These are phyloP conservation scores for Monilinia polystroma DNA, from an alignment of 2,329 filamentous ascomycete species.

Conservation along the genomic window DNA sequence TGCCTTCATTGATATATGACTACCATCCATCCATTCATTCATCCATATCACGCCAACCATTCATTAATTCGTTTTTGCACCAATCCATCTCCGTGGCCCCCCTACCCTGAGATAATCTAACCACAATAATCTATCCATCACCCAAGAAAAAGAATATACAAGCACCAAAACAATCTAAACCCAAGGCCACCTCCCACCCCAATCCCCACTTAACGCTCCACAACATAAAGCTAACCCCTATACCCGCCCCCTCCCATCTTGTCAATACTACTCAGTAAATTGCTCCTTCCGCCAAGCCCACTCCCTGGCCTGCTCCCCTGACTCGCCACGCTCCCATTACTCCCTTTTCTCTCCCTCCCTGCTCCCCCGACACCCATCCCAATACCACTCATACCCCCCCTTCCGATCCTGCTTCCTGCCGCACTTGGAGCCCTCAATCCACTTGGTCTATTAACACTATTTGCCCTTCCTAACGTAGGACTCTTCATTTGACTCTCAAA, in stretches of 20 bases:
- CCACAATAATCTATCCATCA: constrained; percentile 7
- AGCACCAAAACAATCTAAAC: constrained; percentile 13
- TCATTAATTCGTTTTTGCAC: constrained; percentile 20
- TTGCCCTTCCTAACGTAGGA: constrained; percentile 44
- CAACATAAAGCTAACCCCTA: neutral
- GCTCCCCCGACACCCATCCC: constrained; percentile 22
- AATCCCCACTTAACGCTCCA: neutral
- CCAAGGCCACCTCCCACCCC: neutral
- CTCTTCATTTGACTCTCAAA: constrained; percentile 32
- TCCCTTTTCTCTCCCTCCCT: constrained; percentile 28
- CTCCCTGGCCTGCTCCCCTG: constrained; percentile 35
- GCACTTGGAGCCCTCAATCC: constrained; percentile 60
- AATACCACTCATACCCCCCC: constrained; percentile 35
- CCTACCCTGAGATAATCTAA: neutral
- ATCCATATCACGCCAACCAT: constrained; percentile 10
- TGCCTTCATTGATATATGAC: constrained; percentile 10
- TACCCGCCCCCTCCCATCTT: constrained; percentile 65
- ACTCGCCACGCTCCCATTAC: constrained; percentile 43
- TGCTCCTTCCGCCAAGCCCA: constrained; percentile 54
- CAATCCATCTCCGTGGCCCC: neutral
- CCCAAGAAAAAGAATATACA: constrained; percentile 23
- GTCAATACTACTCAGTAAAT: constrained; percentile 83
- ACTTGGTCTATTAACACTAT: constrained; percentile 55
- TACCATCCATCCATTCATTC: constrained; percentile 16
- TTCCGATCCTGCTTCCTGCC: constrained; percentile 48